Conservation (phyloP, 192 early-diverging fungal genomes). For the Linnemannia schmuckeri region DNA sequence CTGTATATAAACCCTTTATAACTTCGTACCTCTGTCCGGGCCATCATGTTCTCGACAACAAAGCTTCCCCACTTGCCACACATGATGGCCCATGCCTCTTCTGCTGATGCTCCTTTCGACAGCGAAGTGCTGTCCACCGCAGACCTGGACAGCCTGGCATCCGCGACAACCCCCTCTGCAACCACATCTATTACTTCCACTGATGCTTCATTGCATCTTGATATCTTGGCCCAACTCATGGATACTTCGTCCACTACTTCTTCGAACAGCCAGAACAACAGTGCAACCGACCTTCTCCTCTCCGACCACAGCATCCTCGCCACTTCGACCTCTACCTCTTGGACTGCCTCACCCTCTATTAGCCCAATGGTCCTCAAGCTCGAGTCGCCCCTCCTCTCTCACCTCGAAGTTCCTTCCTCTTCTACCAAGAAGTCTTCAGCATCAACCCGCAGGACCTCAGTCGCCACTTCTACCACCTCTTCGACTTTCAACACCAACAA, state of each 20-base stretch:
- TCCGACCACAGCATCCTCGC: constrained; percentile 53
- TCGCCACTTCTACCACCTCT: background rate
- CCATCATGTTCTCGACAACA: constrained; percentile 59
- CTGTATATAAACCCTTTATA: constrained; percentile 48
- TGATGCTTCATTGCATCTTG: background rate
- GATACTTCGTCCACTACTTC: constrained; percentile 5
- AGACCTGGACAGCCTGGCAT: constrained; percentile 60
- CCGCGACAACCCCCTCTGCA: constrained; percentile 58
- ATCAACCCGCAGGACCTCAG: background rate
- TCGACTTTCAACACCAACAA: background rate
- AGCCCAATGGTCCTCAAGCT: constrained; percentile 50
- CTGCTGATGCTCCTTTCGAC: constrained; percentile 57
- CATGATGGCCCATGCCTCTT: constrained; percentile 62
- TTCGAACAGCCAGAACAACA: constrained; percentile 4
- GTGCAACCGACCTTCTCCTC: constrained; percentile 1
- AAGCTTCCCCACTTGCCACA: constrained; percentile 38
- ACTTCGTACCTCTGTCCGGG: constrained; percentile 50
- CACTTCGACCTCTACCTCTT: constrained; percentile 12
- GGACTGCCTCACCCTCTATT: constrained; percentile 36
- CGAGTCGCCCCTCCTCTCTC: constrained; percentile 39
- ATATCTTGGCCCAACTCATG: constrained; percentile 35
- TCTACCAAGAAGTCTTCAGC: constrained; percentile 1
- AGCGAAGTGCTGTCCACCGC: constrained; percentile 56
- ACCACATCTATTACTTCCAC: constrained; percentile 21
- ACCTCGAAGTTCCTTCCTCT: background rate